Evolutionary conservation across 352 stramenopile species (phyloP).

Genomic region (Globisporangium alternatum): DNA sequence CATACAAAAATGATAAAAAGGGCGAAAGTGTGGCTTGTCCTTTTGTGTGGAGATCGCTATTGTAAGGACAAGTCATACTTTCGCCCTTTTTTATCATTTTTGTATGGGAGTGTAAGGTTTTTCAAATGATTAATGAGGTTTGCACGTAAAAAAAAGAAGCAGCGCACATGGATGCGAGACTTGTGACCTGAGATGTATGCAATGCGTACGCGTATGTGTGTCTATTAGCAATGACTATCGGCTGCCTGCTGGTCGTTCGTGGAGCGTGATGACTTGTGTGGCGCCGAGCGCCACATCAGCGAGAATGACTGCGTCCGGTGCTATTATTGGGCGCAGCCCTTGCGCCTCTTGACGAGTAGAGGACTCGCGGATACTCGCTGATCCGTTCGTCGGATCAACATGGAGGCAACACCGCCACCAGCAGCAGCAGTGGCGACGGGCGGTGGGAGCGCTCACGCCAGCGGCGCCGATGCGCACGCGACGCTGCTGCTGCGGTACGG

Average conservation of each 20-base stretch:
- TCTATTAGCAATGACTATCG: not conserved
- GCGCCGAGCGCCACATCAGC: too few species aligned
- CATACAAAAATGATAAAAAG: too few species aligned
- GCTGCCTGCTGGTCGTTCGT: not conserved
- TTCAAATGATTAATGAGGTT: too few species aligned
- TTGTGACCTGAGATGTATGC: not conserved
- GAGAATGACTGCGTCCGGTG: not conserved
- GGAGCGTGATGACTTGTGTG: too few species aligned
- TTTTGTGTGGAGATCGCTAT: too few species aligned
- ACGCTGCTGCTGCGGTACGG: slow-evolving; percentile 17
- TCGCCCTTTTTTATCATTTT: too few species aligned
- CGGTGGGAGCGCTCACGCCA: not conserved
- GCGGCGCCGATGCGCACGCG: not conserved
- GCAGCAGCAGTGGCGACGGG: not conserved
- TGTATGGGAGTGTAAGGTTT: too few species aligned
- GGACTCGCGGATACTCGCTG: not conserved
- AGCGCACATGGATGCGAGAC: not conserved
- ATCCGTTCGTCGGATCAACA: slow-evolving; percentile 1
- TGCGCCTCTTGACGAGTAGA: not conserved
- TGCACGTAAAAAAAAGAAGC: not conserved
- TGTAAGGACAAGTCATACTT: too few species aligned
- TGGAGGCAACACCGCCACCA: slow-evolving; percentile 1
- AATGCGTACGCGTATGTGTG: not conserved
- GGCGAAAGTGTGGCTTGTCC: too few species aligned
- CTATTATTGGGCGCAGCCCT: not conserved